Base-by-base conservation (phyloP, 2,329 filamentous ascomycete genomes). In the Alternaria sp. region DNA sequence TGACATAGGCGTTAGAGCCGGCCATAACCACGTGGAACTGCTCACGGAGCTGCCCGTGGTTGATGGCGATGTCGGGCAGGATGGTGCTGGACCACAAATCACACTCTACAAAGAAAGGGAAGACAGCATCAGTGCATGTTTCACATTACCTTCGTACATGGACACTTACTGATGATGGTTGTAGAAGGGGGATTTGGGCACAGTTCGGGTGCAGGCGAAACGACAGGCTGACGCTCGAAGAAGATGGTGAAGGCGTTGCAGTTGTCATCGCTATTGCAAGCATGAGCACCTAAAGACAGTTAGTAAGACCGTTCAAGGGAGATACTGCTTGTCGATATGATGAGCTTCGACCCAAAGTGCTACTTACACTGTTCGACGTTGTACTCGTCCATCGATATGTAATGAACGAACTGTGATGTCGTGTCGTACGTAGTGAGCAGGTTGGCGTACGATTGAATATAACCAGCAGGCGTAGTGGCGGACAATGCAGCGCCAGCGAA, bases 191-290 rank as follows among this genome's bases (percentile, higher is more conserved):
- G 64, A 22, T 69, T 59, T 2, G 57, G 34, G 57, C 71, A 72
- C 3, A 51, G 42, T 7, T 26, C 9, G 9, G 57, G 58, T 11
- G 28, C 28, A 48, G 65, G 65, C 4, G 63, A 51, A 11, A 59
- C 16, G 26, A 22, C 36, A 1, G 68, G 69, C 16, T 60, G 53
- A 39, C 68, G 65, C 46, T 69, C 68, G 39, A 64, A 67, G 57
- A 64, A 72, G 56, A 69, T 63, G 51, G 69, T 66, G 65, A 71
- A 67, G 12, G 59, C 58, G 12, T 62, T 57, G 54, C 68, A 71
- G 11, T 60, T 55, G 14, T 22, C 42, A n/a, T 58, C 62, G 6
- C 16, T 28, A 26, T 62, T 32, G 38, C 66, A 70, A 32, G 18
- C 36, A 18, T 46, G 38, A 20, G 57, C 57, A 34, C 57, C 57